Evolutionary conservation across 2,329 filamentous ascomycete species (phyloP).

Genomic region (Phialocephala sp.): DNA sequence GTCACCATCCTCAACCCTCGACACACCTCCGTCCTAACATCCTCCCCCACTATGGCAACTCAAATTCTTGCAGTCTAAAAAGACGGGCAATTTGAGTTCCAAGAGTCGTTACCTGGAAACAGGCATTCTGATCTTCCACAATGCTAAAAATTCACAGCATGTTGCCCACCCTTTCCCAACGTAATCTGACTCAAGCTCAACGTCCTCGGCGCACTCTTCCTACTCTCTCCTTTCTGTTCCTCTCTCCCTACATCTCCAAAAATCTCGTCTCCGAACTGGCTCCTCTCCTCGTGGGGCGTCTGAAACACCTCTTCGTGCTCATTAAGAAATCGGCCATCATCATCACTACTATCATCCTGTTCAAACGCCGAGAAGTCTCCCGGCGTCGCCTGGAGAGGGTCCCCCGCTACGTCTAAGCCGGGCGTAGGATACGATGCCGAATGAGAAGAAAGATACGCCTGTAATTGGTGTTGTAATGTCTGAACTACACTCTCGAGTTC

Average conservation of each 20-base stretch:
- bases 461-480: constrained; percentile 48
- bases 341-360: constrained; percentile 38
- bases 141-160: constrained; percentile 10
- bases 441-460: constrained; percentile 15
- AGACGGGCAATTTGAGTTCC: too few species aligned
- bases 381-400: constrained; percentile 13
- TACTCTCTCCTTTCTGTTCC: constrained; percentile 1
- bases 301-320: constrained; percentile 56
- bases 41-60: too few species aligned
- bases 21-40: too few species aligned
- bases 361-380: constrained; percentile 39
- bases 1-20: background rate
- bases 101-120: too few species aligned
- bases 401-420: constrained; percentile 15
- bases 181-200: constrained; percentile 69
- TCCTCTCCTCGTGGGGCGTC: constrained; percentile 56
- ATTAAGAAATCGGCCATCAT: constrained; percentile 32
- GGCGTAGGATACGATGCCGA: constrained; percentile 28
- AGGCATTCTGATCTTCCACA: too few species aligned
- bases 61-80: too few species aligned
- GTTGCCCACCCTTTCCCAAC: constrained; percentile 38
- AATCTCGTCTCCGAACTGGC: constrained; percentile 50
- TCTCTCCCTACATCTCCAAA: constrained; percentile 45
- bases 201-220: constrained; percentile 63
- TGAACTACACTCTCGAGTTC: constrained; percentile 62